These are phyloP conservation scores for Dittrichia graveolens DNA, from an alignment of 129 eudicot genomes.

Conservation along the genomic window DNA sequence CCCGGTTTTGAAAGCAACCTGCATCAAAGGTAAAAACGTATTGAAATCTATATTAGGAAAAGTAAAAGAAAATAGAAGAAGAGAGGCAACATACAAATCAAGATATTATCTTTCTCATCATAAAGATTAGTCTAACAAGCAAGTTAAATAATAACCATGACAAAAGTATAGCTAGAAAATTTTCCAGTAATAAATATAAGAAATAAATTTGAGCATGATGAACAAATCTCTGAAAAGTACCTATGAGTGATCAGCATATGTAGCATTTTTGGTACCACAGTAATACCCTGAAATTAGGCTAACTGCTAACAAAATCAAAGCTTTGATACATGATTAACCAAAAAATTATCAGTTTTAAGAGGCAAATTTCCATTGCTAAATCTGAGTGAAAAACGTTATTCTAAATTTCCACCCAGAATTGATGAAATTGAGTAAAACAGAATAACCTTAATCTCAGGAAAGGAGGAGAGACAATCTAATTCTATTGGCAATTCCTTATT, in stretches of 20 bases:
- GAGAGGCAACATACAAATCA: neutral
- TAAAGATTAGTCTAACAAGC: neutral
- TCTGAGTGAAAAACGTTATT: too few species aligned
- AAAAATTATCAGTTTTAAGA: neutral
- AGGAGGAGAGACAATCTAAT: neutral
- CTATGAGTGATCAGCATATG: neutral
- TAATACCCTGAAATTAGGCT: neutral
- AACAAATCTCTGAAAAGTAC: neutral
- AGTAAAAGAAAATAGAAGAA: neutral
- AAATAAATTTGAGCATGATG: neutral
- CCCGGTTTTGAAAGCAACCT: slow-evolving; percentile 95
- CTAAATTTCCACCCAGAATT: too few species aligned
- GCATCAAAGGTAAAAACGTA: slow-evolving; percentile 33
- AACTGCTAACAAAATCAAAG: neutral
- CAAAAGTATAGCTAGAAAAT: neutral
- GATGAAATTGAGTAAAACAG: neutral
- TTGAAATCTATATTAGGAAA: slow-evolving; percentile 1
- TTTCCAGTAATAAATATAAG: neutral
- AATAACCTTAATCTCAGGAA: neutral
- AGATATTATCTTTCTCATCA: neutral
- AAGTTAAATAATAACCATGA: neutral
- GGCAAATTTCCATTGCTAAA: too few species aligned
- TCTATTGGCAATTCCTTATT: slow-evolving; percentile 3
- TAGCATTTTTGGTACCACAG: neutral
- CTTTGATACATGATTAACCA: slow-evolving; percentile 1